Base-by-base conservation (phyloP, 1,139 yeast genomes). In the Saccharomycopsis hybrid region DNA sequence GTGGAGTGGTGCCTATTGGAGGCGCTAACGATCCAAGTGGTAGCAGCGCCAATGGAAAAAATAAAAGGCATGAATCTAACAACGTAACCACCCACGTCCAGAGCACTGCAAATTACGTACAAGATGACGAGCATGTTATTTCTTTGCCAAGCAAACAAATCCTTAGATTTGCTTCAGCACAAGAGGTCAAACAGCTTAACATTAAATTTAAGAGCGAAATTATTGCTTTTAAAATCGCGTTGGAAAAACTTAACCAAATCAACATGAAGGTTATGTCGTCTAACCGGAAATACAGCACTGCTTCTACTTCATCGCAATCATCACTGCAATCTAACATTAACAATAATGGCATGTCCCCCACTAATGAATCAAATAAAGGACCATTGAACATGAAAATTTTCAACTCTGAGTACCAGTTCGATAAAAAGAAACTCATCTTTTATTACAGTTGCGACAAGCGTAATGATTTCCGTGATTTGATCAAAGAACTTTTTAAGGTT, bases 401-500 rank as follows among this genome's bases (percentile, higher is more conserved):
- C 41, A 80, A 87, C 63, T 92, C 95, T 1, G 98, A 92, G 67
- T 92, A 88, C 64, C 98, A 92, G 66, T 88, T 89, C 72, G 98
- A 92, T 65, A 83, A 94, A 59, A 83, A 94, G 62, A 92, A 92
- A 67, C 73, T 92, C 61, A 90, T 95, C 2, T 90, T 92, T 64
- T 92, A 89, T 65, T 92, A 92, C 67, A 59, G 63, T 45, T 67
- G 72, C 38, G 80, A 78, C 57, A 83, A 82, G 60, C 74, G 98
- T 59, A 85, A 90, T 55, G 98, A 92, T 66, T 92, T 92, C 65
- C 76, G 98, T 59, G 95, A 86, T 44, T 75, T 92, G 61, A 95
- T 92, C 53, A 85, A 90, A 59, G 97, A 92, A 61, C 71, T 92
- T 55, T 92, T 92, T 72, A 83, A 92, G 61, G 85, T 88, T 54